A percentile compares a stretch with the other conserved stretches of the same genome.
These are phyloP conservation scores for Chaetomium tenue DNA, from an alignment of 495 filamentous ascomycete species.

Conservation along the genomic window DNA sequence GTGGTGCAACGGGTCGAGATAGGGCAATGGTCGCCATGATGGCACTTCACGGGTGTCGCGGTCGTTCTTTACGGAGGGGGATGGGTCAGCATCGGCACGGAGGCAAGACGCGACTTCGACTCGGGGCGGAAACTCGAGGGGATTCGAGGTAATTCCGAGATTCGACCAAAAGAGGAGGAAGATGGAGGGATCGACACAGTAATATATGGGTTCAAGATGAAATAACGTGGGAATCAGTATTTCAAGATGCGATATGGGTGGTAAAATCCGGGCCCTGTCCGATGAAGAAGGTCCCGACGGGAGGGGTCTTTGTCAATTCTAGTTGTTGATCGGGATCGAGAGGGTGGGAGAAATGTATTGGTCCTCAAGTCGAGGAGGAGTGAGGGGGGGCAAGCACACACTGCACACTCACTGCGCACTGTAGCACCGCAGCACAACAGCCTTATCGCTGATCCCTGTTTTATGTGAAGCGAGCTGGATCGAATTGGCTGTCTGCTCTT, in stretches of 20 bases:
- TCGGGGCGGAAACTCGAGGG: neutral
- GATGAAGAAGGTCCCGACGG: slow-evolving; percentile 5
- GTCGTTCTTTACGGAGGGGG: neutral
- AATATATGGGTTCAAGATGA: neutral
- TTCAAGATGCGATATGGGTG: neutral
- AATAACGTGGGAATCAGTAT: neutral
- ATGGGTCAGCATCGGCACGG: slow-evolving; percentile 11
- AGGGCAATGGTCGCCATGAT: slow-evolving; percentile 55
- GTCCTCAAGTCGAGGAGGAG: slow-evolving; percentile 15
- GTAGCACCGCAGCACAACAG: slow-evolving; percentile 27
- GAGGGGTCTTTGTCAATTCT: neutral
- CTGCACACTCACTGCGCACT: too few relatives aligned
- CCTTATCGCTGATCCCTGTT: slow-evolving; percentile 46
- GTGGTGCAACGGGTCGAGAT: slow-evolving; percentile 49
- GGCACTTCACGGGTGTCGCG: neutral
- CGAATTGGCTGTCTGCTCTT: neutral
- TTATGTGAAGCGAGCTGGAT: slow-evolving; percentile 11
- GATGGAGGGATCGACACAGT: neutral
- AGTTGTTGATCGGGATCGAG: slow-evolving; percentile 2
- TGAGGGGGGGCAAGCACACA: slow-evolving; percentile 22
- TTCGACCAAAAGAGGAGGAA: too few relatives aligned
- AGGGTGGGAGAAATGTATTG: slow-evolving; percentile 16
- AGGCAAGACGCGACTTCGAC: neutral
- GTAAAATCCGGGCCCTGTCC: neutral
- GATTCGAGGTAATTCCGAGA: neutral